Evolutionary conservation across 148 eudicot genomes (phyloP), one percentile per base, ranked within the genome.

Genomic region (Diospyros lotus): DNA sequence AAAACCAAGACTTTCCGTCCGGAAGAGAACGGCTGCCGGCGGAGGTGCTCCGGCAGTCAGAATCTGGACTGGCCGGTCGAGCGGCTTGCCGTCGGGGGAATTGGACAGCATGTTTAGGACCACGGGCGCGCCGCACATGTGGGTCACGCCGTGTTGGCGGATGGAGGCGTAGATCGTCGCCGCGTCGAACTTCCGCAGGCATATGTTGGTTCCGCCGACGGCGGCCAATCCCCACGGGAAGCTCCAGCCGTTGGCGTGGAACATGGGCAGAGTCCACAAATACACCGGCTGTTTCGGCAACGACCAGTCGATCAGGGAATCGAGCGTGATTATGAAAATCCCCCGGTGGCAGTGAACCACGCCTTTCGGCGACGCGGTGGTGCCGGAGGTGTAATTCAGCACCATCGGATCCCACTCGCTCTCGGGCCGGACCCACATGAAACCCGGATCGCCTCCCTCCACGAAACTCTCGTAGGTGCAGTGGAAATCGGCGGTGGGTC

Each of bases 111-210:
- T 89, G 73, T 83, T 84, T 17, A 89, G 86, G 3, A 89, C 82
- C 4, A 87, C 84, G 0, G 93, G 93, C 2, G 93, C 93, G 3
- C 86, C 90, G 46, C 93, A 89, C 93, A 89, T 89, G 75, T 89
- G 93, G 1, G 93, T 89, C 44, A 88, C 89, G 1, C 68, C 61
- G 63, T 86, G 82, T 4, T 58, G 71, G 4, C 55, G 44, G n/a
- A 88, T 84, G 2, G 75, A 60, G 3, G 40, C 66, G 73, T 82
- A 80, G 10, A 88, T 59, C 4, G 66, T 42, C 2, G 78, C 43
- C 0, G 82, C 86, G 41, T 88, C 89, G 41, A 86, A 77, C 50
- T 80, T 86, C 0, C 86, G 81, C 0, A 88, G 74, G 39, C 91
- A 88, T 2, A 88, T 54, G 63, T 88, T 88, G 13, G 89, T 80